Base-by-base conservation (phyloP, 106 monocot genomes). In the Dendrobium huoshanense region DNA sequence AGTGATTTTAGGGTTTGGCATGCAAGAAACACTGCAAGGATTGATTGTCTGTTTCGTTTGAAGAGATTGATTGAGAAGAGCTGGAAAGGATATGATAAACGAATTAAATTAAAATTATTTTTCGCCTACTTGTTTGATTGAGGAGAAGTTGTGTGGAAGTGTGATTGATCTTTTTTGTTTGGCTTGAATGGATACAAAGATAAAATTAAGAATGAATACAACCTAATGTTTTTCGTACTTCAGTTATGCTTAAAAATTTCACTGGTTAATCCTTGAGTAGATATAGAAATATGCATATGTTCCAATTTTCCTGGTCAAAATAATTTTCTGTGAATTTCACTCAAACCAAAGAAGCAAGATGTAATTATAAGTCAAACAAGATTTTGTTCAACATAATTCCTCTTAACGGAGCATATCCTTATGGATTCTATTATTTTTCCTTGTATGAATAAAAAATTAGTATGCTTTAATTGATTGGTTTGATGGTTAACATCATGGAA, bases 381-480 rank as follows among this genome's bases (percentile, higher is more conserved):
- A 56, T 56, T 56, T 54, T 10, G 1, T 54, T 16, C 10, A 13
- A 16, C 16, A 0, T 54, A 54, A 54, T 10, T 56, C 4, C 13
- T 56, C 19, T 11, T 11, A 56, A 56, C 10, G 4, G 56, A 56
- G 17, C 56, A 17, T 11, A 56, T 3, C 19, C 9, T 56, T 56
- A 56, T 56, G 56, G 56, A 56, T 56, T n/a, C n/a, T n/a, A n/a
- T n/a, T n/a, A n/a, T n/a, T n/a, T 56, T 56, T 56, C 15, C 4
- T 56, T 17, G 56, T 56, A 56, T 56, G 56, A 56, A 56, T 56
- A 4, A 56, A 56, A 56, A 56, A 17, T 56, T 8, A 4, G 56
- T 55, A 55, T 56, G 20, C 77, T 83, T 77, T 33, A 81, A 78
- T 80, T 79, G 56, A 85, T 85, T 79, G 78, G 47, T 83, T 80